Conservation (phyloP, 73 alveolate species). For the Blepharisma stoltei region DNA sequence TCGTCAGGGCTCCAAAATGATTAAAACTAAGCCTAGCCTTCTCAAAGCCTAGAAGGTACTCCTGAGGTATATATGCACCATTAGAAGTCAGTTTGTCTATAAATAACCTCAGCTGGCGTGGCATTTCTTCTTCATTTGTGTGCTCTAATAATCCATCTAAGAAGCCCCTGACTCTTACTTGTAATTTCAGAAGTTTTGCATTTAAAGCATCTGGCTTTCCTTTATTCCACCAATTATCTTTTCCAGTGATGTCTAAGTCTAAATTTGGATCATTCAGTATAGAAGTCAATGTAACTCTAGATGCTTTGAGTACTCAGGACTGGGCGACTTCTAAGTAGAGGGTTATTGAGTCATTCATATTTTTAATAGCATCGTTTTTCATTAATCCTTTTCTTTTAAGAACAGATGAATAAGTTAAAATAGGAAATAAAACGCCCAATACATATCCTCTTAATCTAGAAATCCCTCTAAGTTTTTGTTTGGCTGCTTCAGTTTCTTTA, state of each 20-base stretch:
- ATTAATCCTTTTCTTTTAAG: constrained; percentile 11
- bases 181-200: constrained; percentile 30
- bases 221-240: constrained; percentile 24
- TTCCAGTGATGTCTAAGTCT: constrained; percentile 32
- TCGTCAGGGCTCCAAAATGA: constrained; percentile 30
- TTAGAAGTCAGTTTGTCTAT: not conserved
- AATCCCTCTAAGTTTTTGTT: not conserved
- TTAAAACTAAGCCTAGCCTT: constrained; percentile 27
- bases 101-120: constrained; percentile 23
- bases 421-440: not conserved
- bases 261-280: constrained; percentile 29
- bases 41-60: constrained; percentile 28
- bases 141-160: constrained; percentile 28
- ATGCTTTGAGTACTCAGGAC: not conserved
- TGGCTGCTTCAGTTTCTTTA: too few species aligned
- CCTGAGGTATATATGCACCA: constrained; percentile 38
- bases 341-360: not conserved
- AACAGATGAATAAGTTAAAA: not conserved
- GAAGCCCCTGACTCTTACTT: constrained; percentile 45
- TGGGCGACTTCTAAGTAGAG: not conserved
- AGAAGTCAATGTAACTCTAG: not conserved
- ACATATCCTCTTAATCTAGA: not conserved
- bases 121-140: constrained; percentile 32
- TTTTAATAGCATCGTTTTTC: not conserved
- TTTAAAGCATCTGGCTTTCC: constrained; percentile 25